Evolutionary conservation across 257 asterid genomes (phyloP).

Genomic region (Solanum ahanhuiri): DNA sequence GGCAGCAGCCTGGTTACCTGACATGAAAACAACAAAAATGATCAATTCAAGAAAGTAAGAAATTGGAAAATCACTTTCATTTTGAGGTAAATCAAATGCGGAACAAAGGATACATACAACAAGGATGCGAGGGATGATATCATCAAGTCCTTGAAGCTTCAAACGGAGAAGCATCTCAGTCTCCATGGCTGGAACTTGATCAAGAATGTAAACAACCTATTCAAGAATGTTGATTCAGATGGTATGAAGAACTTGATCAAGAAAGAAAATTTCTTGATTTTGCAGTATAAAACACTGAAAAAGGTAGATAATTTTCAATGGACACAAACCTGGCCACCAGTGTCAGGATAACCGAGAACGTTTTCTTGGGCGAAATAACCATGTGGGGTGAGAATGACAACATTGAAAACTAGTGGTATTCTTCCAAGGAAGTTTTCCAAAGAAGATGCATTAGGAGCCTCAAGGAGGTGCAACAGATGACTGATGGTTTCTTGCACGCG

Average conservation of each 20-base stretch:
- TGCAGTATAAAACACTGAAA: neutral
- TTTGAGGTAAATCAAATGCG: neutral
- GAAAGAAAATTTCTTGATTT: neutral
- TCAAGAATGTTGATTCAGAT: neutral
- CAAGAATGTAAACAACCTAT: constrained; percentile 29
- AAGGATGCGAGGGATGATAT: constrained; percentile 25
- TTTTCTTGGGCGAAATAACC: constrained; percentile 35
- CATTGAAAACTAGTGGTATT: constrained; percentile 25
- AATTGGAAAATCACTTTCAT: neutral
- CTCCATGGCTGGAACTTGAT: constrained; percentile 35
- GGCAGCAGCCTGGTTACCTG: constrained; percentile 28
- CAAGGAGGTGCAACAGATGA: constrained; percentile 13
- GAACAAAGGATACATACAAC: constrained; percentile 3
- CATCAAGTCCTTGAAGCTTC: constrained; percentile 24
- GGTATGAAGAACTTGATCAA: neutral
- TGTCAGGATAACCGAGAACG: constrained; percentile 29
- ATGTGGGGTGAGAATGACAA: constrained; percentile 23
- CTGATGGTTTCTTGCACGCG: constrained; percentile 9
- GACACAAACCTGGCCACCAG: constrained; percentile 26
- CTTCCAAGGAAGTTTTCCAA: constrained; percentile 22
- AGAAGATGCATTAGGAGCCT: constrained; percentile 16
- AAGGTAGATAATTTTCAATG: neutral
- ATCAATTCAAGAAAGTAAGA: neutral
- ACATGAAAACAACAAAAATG: neutral
- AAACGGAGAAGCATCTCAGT: constrained; percentile 23